A percentile compares a stretch with the other conserved stretches of the same genome.
These are phyloP conservation scores for Dalbergia oliveri DNA, from an alignment of 306 rosid genomes.

Conservation along the genomic window DNA sequence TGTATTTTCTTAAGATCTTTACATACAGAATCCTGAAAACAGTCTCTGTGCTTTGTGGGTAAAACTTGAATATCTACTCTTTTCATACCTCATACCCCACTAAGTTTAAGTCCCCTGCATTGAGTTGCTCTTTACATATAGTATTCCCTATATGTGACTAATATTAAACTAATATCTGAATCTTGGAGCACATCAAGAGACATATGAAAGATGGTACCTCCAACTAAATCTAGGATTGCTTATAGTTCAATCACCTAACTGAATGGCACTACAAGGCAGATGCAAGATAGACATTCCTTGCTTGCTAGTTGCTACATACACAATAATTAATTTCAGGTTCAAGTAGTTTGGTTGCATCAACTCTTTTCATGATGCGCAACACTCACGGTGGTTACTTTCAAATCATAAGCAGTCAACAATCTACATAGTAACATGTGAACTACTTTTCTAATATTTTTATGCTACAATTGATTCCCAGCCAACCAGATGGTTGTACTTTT, in stretches of 20 bases:
- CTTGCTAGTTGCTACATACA: neutral
- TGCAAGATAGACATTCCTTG: neutral
- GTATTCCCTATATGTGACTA: neutral
- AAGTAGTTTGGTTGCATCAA: constrained; percentile 40
- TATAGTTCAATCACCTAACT: constrained; percentile 23
- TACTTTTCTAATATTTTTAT: constrained; percentile 48
- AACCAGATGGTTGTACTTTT: constrained; percentile 44
- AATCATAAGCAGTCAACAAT: constrained; percentile 39
- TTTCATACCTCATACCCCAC: too few species aligned
- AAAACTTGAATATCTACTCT: too few species aligned
- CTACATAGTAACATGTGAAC: constrained; percentile 51
- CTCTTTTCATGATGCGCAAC: constrained; percentile 27
- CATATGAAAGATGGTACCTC: neutral
- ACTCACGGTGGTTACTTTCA: constrained; percentile 39
- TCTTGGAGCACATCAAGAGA: constrained; percentile 11
- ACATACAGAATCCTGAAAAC: too few species aligned
- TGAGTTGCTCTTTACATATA: neutral
- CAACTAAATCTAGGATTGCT: constrained; percentile 6
- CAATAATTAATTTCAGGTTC: constrained; percentile 15
- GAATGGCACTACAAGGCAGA: neutral
- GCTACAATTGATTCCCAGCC: constrained; percentile 45
- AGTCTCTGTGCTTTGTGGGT: too few species aligned
- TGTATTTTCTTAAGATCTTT: neutral
- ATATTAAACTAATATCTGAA: neutral
- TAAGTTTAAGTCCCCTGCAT: too few species aligned